Percentiles rank a stretch among this genome's conserved stretches.
These are phyloP conservation scores for Acacia acuminata DNA, from an alignment of 306 rosid species.

Conservation along the genomic window DNA sequence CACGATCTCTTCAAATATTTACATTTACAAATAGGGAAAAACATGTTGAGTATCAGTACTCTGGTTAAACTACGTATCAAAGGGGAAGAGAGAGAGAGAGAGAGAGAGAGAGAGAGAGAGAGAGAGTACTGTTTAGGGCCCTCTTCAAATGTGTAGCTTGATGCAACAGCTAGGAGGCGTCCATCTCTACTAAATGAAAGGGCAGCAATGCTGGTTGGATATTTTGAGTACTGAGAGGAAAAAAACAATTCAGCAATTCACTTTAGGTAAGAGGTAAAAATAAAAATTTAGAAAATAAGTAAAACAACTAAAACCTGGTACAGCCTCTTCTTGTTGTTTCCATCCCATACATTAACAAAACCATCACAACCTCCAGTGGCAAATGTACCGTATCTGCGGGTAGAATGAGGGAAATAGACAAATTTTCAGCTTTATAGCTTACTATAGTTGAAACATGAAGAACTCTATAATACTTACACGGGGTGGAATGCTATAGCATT, in stretches of 20 bases:
- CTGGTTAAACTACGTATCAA: neutral
- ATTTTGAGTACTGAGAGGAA: slow-evolving; percentile 75
- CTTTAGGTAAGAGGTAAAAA: neutral
- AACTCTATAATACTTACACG: slow-evolving; percentile 49
- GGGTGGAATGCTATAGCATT: slow-evolving; percentile 87
- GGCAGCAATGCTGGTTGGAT: slow-evolving; percentile 93
- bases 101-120: neutral
- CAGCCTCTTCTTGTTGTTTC: slow-evolving; percentile 96
- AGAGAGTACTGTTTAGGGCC: slow-evolving; percentile 66
- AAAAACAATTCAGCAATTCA: slow-evolving; percentile 32
- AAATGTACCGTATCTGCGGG: slow-evolving; percentile 89
- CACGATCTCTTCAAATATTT: neutral
- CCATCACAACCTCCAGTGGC: slow-evolving; percentile 99
- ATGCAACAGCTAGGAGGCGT: slow-evolving; percentile 90
- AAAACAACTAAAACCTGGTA: slow-evolving; percentile 64
- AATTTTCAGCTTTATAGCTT: neutral
- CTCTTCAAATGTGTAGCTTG: slow-evolving; percentile 96
- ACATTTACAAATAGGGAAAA: neutral
- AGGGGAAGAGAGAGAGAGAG: too few relatives aligned
- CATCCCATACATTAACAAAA: slow-evolving; percentile 96
- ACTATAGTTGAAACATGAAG: slow-evolving; percentile 8
- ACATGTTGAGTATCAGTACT: neutral
- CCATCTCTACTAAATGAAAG: slow-evolving; percentile 98
- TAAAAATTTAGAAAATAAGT: neutral
- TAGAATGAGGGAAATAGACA: slow-evolving; percentile 25